These are phyloP conservation scores for Pilatotrama ljubarskyi DNA, from an alignment of 768 basidiomycete species.

Conservation along the genomic window DNA sequence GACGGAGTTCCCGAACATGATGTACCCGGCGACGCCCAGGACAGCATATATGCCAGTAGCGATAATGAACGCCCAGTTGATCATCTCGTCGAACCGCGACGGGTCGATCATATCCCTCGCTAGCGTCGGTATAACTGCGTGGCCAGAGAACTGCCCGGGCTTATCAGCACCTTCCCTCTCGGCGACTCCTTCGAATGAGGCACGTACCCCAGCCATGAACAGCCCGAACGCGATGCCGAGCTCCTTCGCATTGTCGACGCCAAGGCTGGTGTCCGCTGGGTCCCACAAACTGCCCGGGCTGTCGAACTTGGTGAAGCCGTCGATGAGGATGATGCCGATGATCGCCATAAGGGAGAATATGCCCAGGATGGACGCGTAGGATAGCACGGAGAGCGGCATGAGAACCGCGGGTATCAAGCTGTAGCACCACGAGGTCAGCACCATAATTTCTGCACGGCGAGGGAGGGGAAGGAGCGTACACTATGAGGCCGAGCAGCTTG, in stretches of 20 bases:
- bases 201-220: slow-evolving; percentile 82
- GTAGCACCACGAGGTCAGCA: no score
- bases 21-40: slow-evolving; percentile 65
- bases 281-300: slow-evolving; percentile 81
- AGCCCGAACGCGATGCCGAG: slow-evolving; percentile 84
- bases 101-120: slow-evolving; percentile 90
- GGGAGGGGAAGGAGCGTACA: slow-evolving; percentile 48
- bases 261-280: slow-evolving; percentile 67
- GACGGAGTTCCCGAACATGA: slow-evolving; percentile 86
- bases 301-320: slow-evolving; percentile 73
- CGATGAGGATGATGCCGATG: slow-evolving; percentile 74
- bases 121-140: slow-evolving; percentile 88
- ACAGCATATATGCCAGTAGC: slow-evolving; percentile 26
- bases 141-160: slow-evolving; percentile 73
- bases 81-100: slow-evolving; percentile 75
- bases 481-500: slow-evolving; percentile 68
- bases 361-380: slow-evolving; percentile 85
- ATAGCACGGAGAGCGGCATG: slow-evolving; percentile 82
- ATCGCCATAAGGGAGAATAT: slow-evolving; percentile 78
- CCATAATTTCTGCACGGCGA: no score
- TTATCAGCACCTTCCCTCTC: neutral
- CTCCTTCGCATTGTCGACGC: slow-evolving; percentile 51
- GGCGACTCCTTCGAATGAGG: neutral
- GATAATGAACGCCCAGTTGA: slow-evolving; percentile 80
- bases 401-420: slow-evolving; percentile 85